Percentiles rank a stretch among this genome's conserved stretches.
phyloP scores from a whole-genome alignment of 1,284 basidiomycete species.

The Moesziomyces aphidis region DNA sequence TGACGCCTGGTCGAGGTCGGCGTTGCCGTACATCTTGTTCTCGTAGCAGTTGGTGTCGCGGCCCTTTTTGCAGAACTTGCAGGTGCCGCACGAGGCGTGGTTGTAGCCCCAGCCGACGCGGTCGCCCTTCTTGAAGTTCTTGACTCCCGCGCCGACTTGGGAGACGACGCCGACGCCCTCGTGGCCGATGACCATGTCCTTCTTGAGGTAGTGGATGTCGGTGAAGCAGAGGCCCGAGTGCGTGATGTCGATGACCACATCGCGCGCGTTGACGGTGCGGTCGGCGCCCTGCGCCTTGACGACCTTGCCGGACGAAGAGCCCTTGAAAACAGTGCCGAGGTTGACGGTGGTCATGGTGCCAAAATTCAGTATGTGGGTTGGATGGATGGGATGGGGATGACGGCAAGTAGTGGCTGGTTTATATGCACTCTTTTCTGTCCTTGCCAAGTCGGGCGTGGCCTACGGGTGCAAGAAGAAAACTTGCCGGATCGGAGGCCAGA shows the following conservation, averaged over 20 bases:
- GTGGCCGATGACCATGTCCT: conserved; percentile 62
- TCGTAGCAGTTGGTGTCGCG: conserved; percentile 58
- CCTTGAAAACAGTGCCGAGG: conserved; percentile 62
- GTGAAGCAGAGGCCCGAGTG: conserved; percentile 65
- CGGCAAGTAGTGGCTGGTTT: too few relatives aligned
- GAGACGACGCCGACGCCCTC: conserved; percentile 64
- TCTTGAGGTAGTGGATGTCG: conserved; percentile 58
- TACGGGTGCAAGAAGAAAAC: too few relatives aligned
- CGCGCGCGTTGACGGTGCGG: conserved; percentile 31
- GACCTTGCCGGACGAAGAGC: conserved; percentile 58
- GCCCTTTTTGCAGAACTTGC: conserved; percentile 60
- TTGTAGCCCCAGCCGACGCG: conserved; percentile 65
- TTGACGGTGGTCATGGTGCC: conserved; percentile 29
- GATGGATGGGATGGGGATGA: too few relatives aligned
- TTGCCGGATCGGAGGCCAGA: too few relatives aligned
- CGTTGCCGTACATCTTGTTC: conserved; percentile 53
- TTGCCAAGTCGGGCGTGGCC: too few relatives aligned
- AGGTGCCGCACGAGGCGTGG: conserved; percentile 57
- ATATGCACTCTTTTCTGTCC: too few relatives aligned
- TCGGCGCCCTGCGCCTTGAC: conserved; percentile 49
- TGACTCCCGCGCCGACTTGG: conserved; percentile 56
- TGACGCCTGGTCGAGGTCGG: conserved; percentile 57
- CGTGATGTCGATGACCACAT: conserved; percentile 63
- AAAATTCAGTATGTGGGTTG: background rate
- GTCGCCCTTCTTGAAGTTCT: conserved; percentile 56